These are phyloP conservation scores for Lactuca sativa DNA, from an alignment of 129 eudicot genomes.

Conservation along the genomic window DNA sequence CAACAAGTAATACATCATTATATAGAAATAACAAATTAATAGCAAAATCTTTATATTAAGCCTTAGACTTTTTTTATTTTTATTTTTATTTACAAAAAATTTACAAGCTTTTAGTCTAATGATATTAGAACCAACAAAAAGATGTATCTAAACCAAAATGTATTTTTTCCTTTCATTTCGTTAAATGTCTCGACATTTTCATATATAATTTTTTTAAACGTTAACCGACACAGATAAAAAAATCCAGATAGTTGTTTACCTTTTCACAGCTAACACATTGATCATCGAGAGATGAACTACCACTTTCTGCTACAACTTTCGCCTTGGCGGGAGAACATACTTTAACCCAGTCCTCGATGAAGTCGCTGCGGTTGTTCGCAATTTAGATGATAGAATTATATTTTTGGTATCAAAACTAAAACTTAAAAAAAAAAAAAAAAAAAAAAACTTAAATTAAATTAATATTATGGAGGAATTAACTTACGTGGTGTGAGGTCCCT, in stretches of 20 bases:
- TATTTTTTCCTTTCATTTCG: too few species aligned
- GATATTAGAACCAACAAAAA: too few species aligned
- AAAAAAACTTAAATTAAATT: neutral
- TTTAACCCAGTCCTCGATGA: constrained; percentile 92
- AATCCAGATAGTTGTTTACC: constrained; percentile 36
- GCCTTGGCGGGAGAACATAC: constrained; percentile 74
- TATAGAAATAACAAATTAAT: too few species aligned
- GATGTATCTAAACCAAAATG: too few species aligned
- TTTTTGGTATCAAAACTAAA: neutral
- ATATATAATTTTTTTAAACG: too few species aligned
- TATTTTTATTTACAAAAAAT: too few species aligned
- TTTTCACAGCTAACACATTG: constrained; percentile 76
- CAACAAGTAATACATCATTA: too few species aligned
- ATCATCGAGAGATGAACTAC: constrained; percentile 38
- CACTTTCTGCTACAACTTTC: constrained; percentile 55
- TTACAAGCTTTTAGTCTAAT: too few species aligned
- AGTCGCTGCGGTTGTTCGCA: constrained; percentile 51
- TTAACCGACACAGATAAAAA: too few species aligned
- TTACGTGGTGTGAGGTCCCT: constrained; percentile 74
- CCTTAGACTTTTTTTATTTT: too few species aligned
- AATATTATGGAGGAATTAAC: neutral
- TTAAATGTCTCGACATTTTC: too few species aligned
- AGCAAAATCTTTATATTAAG: too few species aligned
- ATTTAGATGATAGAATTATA: neutral
- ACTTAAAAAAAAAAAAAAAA: neutral